Evolutionary conservation across 179 eudicot genomes (phyloP), one percentile per base, ranked within the genome.

Genomic region (Camellia oleifera): DNA sequence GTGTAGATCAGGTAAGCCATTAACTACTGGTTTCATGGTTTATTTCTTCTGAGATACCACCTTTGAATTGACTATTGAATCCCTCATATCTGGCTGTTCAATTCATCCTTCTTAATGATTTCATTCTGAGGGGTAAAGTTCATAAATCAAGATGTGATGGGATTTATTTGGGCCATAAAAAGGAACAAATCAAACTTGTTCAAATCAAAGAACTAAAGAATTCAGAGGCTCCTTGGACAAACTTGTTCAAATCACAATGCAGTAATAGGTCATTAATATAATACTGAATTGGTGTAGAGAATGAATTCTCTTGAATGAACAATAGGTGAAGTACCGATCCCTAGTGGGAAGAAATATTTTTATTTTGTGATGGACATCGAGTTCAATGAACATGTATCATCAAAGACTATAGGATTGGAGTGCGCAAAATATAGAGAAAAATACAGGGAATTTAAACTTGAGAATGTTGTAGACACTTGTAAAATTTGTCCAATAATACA

Each of bases 1-100:
- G 93, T 63, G 97, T 94, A 40, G 98, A 94, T 85, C 97, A 95
- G 98, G 78, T 72, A 15, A 23, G n/a, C 58, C 74, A 65, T 72
- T 68, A 26, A 42, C n/a, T 20, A 40, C 7, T 67, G 58, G 60
- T 80, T 53, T 75, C 50, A 26, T 75, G 44, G 54, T 61, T 62
- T 50, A 4, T 20, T n/a, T 67, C 5, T 18, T 13, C 7, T 57
- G 7, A 53, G 48, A 23, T 54, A 62, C 26, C 18, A 4, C 1
- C 3, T 72, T 26, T 50, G 32, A 8, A 17, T 52, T 9, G 46
- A 17, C 32, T 50, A 2, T 77, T 63, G 12, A 10, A 26, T 44
- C 23, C 23, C 54, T 42, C 50, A 26, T 26, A 18, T 44, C 3
- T 46, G 74, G 13, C 5, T 46, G 3, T 5, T 7, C 67, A 8